These are phyloP conservation scores for Earliella scabrosa DNA, from an alignment of 1,284 basidiomycete genomes.

Conservation along the genomic window DNA sequence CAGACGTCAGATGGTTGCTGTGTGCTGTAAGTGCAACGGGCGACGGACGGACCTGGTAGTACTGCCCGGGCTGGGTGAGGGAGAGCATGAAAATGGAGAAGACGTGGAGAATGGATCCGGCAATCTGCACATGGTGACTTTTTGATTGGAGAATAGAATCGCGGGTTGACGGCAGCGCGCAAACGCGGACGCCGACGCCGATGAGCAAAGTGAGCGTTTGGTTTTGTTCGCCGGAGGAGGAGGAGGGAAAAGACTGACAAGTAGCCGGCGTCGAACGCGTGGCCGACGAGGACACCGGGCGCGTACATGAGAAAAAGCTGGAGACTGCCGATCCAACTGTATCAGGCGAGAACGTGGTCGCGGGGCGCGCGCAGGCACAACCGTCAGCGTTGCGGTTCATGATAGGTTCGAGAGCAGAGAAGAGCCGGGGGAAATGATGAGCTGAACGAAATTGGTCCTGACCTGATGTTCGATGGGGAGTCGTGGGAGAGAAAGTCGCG, in stretches of 20 bases:
- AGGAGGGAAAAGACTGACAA: conserved; percentile 34
- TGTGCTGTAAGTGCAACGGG: background rate
- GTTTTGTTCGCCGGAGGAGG: background rate
- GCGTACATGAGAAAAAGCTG: conserved; percentile 40
- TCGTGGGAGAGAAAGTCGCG: conserved; percentile 45
- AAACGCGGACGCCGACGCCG: background rate
- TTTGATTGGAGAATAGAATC: background rate
- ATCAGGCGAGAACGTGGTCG: conserved; percentile 43
- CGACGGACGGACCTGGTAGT: conserved; percentile 34
- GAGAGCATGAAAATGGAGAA: conserved; percentile 42
- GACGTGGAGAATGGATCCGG: conserved; percentile 36
- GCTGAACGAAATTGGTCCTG: conserved; percentile 1
- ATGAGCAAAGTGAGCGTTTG: background rate
- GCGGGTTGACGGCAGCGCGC: too few relatives aligned
- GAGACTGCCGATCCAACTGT: conserved; percentile 41
- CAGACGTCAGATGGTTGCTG: background rate
- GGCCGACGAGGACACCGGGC: conserved; percentile 36
- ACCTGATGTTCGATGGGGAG: conserved; percentile 53
- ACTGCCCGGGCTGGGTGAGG: conserved; percentile 32
- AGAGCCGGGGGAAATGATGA: background rate
- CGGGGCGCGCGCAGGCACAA: too few relatives aligned
- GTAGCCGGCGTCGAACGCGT: conserved; percentile 39
- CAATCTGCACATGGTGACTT: conserved; percentile 31
- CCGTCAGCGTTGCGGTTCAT: background rate
- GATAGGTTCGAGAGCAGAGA: background rate